Base-by-base conservation (phyloP, 2,329 filamentous ascomycete species). In the Colletotrichum chlorophyti region DNA sequence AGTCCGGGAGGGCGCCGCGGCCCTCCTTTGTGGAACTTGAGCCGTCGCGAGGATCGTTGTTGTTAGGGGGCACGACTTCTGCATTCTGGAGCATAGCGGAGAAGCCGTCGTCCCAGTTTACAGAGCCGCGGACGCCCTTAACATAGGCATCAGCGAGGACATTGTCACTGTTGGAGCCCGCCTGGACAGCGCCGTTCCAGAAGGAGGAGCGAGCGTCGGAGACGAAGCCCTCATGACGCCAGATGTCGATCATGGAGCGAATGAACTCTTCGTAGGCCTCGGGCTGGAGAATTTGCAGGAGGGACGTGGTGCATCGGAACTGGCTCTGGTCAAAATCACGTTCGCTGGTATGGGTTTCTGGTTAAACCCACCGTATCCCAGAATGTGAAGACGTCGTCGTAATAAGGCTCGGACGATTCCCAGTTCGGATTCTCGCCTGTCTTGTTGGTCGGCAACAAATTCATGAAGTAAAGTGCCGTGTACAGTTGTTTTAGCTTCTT, bases 101-200 rank as follows among this genome's bases (percentile, higher is more conserved):
- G 64, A 84, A 88, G 4, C 79, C 86, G 51, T 84, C 82, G 3
- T 77, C 72, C 89, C 88, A 91, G 70, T 91, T 76, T 38, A 91
- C 75, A 4, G 74, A 74, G 5, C 85, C 86, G 11, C 80, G 76
- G 3, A 91, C 80, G 0, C 87, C 86, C 68, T 91, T 91, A 26
- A 90, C 80, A 61, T 84, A 91, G 0, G 88, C 89, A 65, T 91
- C 89, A 2, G 88, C 88, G 14, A 91, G 81, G 4, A 91, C 82
- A 54, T 89, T 91, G 68, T 91, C 88, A 4, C 84, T 83, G 65
- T 91, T 91, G 11, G 83, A 88, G 7, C 89, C 89, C 10, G 87
- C 88, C 68, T 91, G 88, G 0, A 85, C 83, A 14, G 84, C 83
- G 9, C 89, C 89, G 61, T 90, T 91, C 74, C 78, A 88, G 70